These are phyloP conservation scores for Pilobolus umbonatus DNA, from an alignment of 192 early-diverging fungal species.

Conservation along the genomic window DNA sequence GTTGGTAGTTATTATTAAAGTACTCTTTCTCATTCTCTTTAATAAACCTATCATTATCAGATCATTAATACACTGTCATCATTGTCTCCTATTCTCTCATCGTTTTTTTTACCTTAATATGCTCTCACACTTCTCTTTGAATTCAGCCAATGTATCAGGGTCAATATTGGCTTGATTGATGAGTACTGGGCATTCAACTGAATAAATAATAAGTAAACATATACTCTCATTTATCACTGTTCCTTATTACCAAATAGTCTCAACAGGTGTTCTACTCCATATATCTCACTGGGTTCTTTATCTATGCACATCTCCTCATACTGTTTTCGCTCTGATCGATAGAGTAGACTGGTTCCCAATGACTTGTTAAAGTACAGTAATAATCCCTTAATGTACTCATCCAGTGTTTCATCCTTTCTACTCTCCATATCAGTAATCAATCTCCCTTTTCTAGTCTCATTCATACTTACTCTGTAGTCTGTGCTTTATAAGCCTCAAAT, in stretches of 20 bases:
- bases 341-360: conserved; percentile 83
- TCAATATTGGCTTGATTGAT: conserved; percentile 93
- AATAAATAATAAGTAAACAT: neutral
- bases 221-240: neutral
- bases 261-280: conserved; percentile 94
- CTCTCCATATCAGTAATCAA: neutral
- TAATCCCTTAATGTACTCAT: conserved; percentile 85
- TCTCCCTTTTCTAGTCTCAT: neutral
- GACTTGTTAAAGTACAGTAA: conserved; percentile 90
- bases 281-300: conserved; percentile 76
- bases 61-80: too few relatives aligned
- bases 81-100: neutral
- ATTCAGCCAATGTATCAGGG: conserved; percentile 67
- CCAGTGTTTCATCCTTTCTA: conserved; percentile 65
- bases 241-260: conserved; percentile 77
- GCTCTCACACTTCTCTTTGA: conserved; percentile 74
- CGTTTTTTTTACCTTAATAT: conserved; percentile 68
- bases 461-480: neutral
- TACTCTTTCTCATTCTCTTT: conserved; percentile 59
- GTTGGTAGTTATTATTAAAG: conserved; percentile 35
- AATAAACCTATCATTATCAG: conserved; percentile 62
- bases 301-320: conserved; percentile 73
- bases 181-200: conserved; percentile 84
- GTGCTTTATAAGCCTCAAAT: conserved; percentile 56
- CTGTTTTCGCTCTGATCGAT: conserved; percentile 93